Evolutionary conservation across 1,139 yeast genomes (phyloP).

Genomic region (Diutina scorzettiae): DNA sequence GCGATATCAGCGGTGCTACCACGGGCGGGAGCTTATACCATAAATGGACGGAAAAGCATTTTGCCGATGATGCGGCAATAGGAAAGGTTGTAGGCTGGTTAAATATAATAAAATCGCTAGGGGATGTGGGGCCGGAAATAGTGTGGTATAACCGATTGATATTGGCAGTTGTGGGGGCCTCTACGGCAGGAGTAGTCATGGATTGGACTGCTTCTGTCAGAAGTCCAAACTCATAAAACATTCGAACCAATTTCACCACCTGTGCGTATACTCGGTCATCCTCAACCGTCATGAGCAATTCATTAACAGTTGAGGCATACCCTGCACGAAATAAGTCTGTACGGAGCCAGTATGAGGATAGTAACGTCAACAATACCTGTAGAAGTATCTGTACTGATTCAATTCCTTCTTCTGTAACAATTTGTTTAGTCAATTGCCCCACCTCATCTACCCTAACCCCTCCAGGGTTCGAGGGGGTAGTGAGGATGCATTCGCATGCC

Average conservation of each 20-base stretch:
- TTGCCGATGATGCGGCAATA: background rate
- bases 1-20: background rate
- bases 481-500: background rate
- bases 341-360: background rate
- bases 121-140: background rate
- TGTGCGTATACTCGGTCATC: background rate
- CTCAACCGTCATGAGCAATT: background rate
- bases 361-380: no score
- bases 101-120: background rate
- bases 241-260: background rate
- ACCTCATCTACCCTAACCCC: background rate
- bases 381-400: no score
- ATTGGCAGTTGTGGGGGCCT: background rate
- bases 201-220: background rate
- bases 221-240: background rate
- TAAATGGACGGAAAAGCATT: background rate
- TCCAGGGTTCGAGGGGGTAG: background rate
- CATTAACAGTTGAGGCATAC: background rate
- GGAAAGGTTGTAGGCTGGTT: conserved; percentile 5
- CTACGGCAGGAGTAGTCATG: background rate
- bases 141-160: background rate
- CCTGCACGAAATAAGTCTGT: background rate
- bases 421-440: background rate
- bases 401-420: no score
- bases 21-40: background rate